A percentile compares a stretch with the other conserved stretches of the same genome.
phyloP scores from a whole-genome alignment of 371 early-diverging fungal genomes.

The Syncephalastrum contaminatum region DNA sequence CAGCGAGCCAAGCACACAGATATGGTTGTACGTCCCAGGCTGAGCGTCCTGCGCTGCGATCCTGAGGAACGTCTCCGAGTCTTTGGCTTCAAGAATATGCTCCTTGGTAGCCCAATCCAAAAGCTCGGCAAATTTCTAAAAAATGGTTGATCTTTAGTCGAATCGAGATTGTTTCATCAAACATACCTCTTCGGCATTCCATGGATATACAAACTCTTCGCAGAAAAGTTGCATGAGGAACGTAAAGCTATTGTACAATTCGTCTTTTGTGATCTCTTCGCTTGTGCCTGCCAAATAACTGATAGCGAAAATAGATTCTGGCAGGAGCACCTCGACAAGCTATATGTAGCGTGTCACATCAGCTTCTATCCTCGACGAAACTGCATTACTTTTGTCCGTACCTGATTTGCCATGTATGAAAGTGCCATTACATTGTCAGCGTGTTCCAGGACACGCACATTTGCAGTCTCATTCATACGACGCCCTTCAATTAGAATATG shows the following conservation, averaged over 20 bases:
- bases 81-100: constrained; percentile 13
- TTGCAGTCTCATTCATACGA: constrained; percentile 36
- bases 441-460: constrained; percentile 45
- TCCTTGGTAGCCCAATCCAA: constrained; percentile 26
- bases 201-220: constrained; percentile 48
- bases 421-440: constrained; percentile 53
- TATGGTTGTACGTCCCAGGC: constrained; percentile 28
- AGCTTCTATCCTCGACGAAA: background rate
- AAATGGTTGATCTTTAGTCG: background rate
- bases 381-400: constrained; percentile 3
- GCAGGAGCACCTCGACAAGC: constrained; percentile 40
- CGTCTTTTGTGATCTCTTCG: constrained; percentile 11
- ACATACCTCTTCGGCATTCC: constrained; percentile 42
- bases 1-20: constrained; percentile 47
- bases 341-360: constrained; percentile 1
- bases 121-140: constrained; percentile 39
- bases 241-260: constrained; percentile 35
- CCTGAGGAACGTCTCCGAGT: constrained; percentile 22
- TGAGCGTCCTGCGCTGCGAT: constrained; percentile 27
- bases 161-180: background rate
- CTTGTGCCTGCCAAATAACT: constrained; percentile 33
- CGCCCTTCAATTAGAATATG: constrained; percentile 45
- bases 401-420: constrained; percentile 49
- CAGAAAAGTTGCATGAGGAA: constrained; percentile 45
- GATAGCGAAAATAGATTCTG: constrained; percentile 44